Base-by-base conservation (phyloP, 2,329 filamentous ascomycete genomes). In the Epicoccum sorghinum region DNA sequence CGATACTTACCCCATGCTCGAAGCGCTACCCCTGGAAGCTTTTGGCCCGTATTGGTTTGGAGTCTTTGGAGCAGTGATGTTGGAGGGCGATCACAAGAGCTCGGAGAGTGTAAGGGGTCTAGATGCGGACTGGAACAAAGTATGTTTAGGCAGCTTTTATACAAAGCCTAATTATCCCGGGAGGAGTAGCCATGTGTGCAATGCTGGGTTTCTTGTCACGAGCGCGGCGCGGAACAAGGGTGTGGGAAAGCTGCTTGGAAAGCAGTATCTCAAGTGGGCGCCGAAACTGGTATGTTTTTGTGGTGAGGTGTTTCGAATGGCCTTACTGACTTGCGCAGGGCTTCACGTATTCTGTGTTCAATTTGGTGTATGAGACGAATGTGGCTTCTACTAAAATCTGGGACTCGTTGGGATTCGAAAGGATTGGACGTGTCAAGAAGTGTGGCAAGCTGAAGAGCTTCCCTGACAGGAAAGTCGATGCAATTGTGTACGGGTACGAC, bases 81-180 rank as follows among this genome's bases (percentile, higher is more conserved):
- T 96, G 13, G 80, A 91, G 30, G 91, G 91, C 46, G 83, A 86
- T 65, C 84, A 91, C 12, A 18, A 45, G 14, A 48, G 44, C 50
- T 82, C 84, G 49, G 82, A 80, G 57, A 84, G 75, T 24, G 62
- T 78, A 12, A 60, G 60, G 43, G 14, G 8, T 4, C 8, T 43
- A 30, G 51, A 42, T n/a, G 38, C 27, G 0, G 29, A 52, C 27
- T 95, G 91, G 90, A 82, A 83, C 54, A 86, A 85, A 66, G 81
- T 88, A 64, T 95, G 90, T 65, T 78, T 96, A 38, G 91, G 91
- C 55, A 93, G 89, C 75, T 95, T 95, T 10, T 59, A 59, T 27
- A 89, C 93, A 79, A 91, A 92, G 77, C 90, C 90, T 45, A 95
- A 95, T 75, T 95, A 95, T 72, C 90, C 91, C 0, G 90, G 90